A percentile compares a stretch with the other conserved stretches of the same genome.
Conservation (phyloP, 768 basidiomycete species). For the Lactifluus subvellereus region DNA sequence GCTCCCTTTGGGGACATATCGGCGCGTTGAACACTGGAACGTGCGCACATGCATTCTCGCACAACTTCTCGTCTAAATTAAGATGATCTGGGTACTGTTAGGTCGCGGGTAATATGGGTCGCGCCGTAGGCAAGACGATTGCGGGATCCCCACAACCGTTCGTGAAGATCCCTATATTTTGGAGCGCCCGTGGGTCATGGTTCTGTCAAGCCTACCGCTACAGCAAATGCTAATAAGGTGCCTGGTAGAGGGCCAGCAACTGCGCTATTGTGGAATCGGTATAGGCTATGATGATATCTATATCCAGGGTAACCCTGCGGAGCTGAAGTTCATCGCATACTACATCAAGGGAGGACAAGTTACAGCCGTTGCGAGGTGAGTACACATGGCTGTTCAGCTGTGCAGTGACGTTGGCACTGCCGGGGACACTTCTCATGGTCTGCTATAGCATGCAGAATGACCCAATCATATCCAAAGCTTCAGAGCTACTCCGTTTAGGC, state of each 20-base stretch:
- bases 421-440: neutral
- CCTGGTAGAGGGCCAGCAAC: conserved; percentile 67
- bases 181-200: conserved; percentile 68
- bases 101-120: conserved; percentile 84
- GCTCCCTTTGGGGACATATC: conserved; percentile 41
- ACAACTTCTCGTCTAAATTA: neutral
- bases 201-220: neutral
- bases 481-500: conserved; percentile 70
- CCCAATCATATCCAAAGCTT: conserved; percentile 70
- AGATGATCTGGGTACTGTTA: conserved; percentile 26
- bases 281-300: conserved; percentile 68
- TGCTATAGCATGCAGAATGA: conserved; percentile 67
- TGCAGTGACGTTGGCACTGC: neutral
- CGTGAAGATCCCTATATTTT: conserved; percentile 78
- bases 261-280: conserved; percentile 79
- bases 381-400: neutral
- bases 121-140: conserved; percentile 76
- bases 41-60: conserved; percentile 34
- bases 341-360: conserved; percentile 61
- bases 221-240: neutral
- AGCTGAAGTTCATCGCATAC: conserved; percentile 85
- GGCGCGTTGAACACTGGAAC: conserved; percentile 89
- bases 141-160: conserved; percentile 51
- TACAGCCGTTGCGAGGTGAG: conserved; percentile 60
- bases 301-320: conserved; percentile 66